Conservation (phyloP, 192 early-diverging fungal genomes). For the Podila verticillata region DNA sequence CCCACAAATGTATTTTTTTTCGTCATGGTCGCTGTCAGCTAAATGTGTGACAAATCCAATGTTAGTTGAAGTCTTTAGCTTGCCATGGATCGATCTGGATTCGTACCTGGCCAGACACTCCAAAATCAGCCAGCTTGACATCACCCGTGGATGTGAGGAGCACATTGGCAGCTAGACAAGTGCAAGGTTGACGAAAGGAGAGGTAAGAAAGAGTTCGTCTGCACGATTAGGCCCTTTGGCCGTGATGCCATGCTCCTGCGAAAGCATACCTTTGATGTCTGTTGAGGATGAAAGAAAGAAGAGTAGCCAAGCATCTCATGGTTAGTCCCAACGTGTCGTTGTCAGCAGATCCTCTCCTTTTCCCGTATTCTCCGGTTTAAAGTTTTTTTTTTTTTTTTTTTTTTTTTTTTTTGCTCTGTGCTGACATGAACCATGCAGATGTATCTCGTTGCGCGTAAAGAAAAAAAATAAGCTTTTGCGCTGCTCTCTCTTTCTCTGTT, state of each 20-base stretch:
- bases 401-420: constrained; percentile 1
- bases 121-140: constrained; percentile 97
- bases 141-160: constrained; percentile 59
- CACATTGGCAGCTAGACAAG: constrained; percentile 83
- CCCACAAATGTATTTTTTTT: constrained; percentile 99
- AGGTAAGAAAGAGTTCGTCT: not conserved
- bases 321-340: too few species aligned
- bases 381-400: not conserved
- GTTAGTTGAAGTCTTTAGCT: not conserved
- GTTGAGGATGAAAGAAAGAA: not conserved
- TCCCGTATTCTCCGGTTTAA: not conserved
- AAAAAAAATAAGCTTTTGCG: not conserved
- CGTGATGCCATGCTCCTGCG: not conserved
- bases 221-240: too few species aligned
- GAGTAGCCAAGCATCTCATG: not conserved
- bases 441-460: not conserved
- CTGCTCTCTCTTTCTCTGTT: too few species aligned
- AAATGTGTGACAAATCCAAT: not conserved
- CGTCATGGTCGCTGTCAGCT: constrained; percentile 87
- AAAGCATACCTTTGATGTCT: constrained; percentile 45
- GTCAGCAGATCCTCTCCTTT: not conserved
- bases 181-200: not conserved
- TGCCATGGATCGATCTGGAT: not conserved
- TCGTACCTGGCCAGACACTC: constrained; percentile 89
- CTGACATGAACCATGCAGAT: not conserved